Base-by-base conservation (phyloP, 495 filamentous ascomycete species). In the Penicillium pancosmium region DNA sequence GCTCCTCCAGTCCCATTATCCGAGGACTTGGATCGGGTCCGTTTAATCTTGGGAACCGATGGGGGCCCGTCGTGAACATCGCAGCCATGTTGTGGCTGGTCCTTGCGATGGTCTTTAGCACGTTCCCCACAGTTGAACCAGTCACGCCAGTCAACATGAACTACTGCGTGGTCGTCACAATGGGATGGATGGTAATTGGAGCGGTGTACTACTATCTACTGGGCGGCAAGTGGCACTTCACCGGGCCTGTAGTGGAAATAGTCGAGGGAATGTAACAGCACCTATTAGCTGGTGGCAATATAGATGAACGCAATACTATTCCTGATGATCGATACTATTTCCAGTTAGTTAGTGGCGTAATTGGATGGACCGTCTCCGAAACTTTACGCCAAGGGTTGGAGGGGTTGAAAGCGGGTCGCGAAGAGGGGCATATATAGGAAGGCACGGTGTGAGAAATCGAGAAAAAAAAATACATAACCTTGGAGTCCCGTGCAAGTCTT, bases 71-170 rank as follows among this genome's bases (percentile, higher is more conserved):
- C 15, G 27, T 68, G 0, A 68, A 68, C 25, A 18, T 60, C 2
- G 43, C 47, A 15, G 65, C 62, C 6, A 40, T 68, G 18, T 4
- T 63, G n/a, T 68, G 65, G 65, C 47, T 68, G 12, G 21, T 60
- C 4, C 16, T 68, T 5, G 65, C 65, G 12, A 68, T 68, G 62
- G 48, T 67, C 2, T 68, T 67, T 31, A 68, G 63, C 25, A 68
- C 63, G 1, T 66, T 66, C 16, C 66, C 66, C 8, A 68, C 66
- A 0, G 55, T 68, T 4, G 49, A 60, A 19, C 63, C 66, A 1
- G 66, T 68, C 2, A 67, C 63, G 13, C 44, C 66, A 12, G 55
- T 59, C 21, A 68, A 66, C 21, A 67, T 66, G 60, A 68, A 68
- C 34, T 67, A 67, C 15, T 68, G 65, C 25, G 38, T 68, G 0